Base-by-base conservation (phyloP, 2,329 filamentous ascomycete species). In the Arthrobotrys musiformis region DNA sequence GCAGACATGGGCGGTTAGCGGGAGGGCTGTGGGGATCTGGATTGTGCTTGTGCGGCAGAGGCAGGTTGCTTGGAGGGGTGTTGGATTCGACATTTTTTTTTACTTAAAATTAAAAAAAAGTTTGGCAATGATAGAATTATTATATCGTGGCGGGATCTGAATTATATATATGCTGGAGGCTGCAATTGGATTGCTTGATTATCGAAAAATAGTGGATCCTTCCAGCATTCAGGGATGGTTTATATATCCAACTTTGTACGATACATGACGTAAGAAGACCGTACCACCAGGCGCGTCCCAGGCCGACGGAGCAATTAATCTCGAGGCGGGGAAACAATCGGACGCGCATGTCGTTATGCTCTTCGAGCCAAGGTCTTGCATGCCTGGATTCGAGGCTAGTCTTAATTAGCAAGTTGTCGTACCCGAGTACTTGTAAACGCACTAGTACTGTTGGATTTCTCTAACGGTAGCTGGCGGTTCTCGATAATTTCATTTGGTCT, bases 41-140 rank as follows among this genome's bases (percentile, higher is more conserved):
- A 75, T 69, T 2, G n/a, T 46, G 17, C 48, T 69, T 30, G 42
- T 28, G 70, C 70, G 50, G 70, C 70, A 75, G n/a, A 68, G 63
- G 24, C 70, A 75, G 44, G 50, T 58, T 50, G 70, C 62, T 15
- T 60, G 22, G 33, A 75, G 35, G 9, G 70, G 62, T 5, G 63
- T 30, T 30, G 52, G 15, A 6, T 30, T 44, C 1, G 69, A 66
- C 69, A 73, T 73, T 37, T 4, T 48, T 40, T 22, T 22, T 44
- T 22, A 6, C 7, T 19, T 19, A 15, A 40, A 15, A n/a, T n/a
- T n/a, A n/a, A n/a, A n/a, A n/a, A n/a, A n/a, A n/a, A n/a, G n/a
- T n/a, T n/a, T n/a, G n/a, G n/a, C n/a, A n/a, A n/a, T n/a, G n/a
- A n/a, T n/a, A n/a, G n/a, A n/a, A n/a, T n/a, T n/a, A n/a, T n/a